A percentile compares a stretch with the other conserved stretches of the same genome.
Conservation (phyloP, 2,329 filamentous ascomycete genomes). For the Fusarium pseudograminearum region DNA sequence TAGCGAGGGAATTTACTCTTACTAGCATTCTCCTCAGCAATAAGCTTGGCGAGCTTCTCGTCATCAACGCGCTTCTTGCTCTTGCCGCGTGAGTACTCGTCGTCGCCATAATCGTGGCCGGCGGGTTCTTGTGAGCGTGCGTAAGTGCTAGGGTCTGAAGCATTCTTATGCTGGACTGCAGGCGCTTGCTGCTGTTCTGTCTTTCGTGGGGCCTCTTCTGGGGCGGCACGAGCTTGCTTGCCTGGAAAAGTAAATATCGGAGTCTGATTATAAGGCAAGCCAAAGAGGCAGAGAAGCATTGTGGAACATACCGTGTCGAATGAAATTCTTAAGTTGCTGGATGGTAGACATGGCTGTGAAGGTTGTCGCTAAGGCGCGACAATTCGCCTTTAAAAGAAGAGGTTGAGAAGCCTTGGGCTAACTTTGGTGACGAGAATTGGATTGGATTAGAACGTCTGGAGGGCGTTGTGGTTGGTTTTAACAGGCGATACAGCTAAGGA, state of each 20-base stretch:
- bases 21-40: conserved; percentile 90
- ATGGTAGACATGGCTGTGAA: conserved; percentile 73
- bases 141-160: conserved; percentile 58
- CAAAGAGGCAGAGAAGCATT: conserved; percentile 3
- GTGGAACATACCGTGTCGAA: conserved; percentile 79
- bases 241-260: conserved; percentile 58
- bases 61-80: conserved; percentile 62
- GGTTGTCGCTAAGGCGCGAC: conserved; percentile 46
- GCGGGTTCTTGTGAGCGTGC: conserved; percentile 58
- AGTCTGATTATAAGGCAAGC: conserved; percentile 4
- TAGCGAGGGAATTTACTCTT: conserved; percentile 83
- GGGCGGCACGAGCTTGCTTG: conserved; percentile 83
- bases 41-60: conserved; percentile 82
- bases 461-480: conserved; percentile 1
- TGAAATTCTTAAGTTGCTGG: conserved; percentile 98
- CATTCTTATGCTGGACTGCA: conserved; percentile 65
- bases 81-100: conserved; percentile 63
- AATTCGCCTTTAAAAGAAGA: conserved; percentile 32
- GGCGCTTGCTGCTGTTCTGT: conserved; percentile 63
- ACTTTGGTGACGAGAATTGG: conserved; percentile 8
- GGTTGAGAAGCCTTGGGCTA: conserved; percentile 17
- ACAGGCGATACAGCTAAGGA: conserved; percentile 10
- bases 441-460: conserved; percentile 8
- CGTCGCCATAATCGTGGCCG: conserved; percentile 71
- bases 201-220: conserved; percentile 64